These are phyloP conservation scores for Saccharomyces paradoxus DNA, from an alignment of 805 yeast species.

Conservation along the genomic window DNA sequence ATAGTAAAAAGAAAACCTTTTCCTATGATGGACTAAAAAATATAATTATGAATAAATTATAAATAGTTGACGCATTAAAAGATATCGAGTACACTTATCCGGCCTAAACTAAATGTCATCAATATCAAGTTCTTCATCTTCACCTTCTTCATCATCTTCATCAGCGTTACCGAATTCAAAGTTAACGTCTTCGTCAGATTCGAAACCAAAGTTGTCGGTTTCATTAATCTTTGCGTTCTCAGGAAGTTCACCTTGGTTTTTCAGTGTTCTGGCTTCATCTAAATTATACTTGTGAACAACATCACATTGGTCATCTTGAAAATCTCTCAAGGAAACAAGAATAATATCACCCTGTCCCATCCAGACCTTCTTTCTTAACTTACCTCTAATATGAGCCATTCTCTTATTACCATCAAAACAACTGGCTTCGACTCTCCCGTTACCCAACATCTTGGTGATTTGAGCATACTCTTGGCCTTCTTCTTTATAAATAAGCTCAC, in stretches of 20 bases:
- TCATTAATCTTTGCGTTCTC: slow-evolving; percentile 95
- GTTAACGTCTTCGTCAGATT: slow-evolving; percentile 94
- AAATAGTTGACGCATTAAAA: background rate
- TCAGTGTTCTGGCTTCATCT: slow-evolving; percentile 95
- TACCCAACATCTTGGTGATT: slow-evolving; percentile 96
- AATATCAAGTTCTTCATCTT: slow-evolving; percentile 63
- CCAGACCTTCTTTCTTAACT: slow-evolving; percentile 99
- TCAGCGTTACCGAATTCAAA: slow-evolving; percentile 95
- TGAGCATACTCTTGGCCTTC: slow-evolving; percentile 99
- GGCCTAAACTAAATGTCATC: slow-evolving; percentile 67
- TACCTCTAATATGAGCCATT: slow-evolving; percentile 97
- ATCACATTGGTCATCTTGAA: slow-evolving; percentile 97
- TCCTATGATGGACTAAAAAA: slow-evolving; percentile 1
- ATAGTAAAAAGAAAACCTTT: background rate
- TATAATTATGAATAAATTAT: background rate
- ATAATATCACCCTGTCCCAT: slow-evolving; percentile 98
- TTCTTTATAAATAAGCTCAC: slow-evolving; percentile 85
- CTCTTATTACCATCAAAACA: slow-evolving; percentile 93
- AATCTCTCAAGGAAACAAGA: slow-evolving; percentile 91
- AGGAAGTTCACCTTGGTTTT: slow-evolving; percentile 93
- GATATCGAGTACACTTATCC: slow-evolving; percentile 1
- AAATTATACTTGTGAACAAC: slow-evolving; percentile 94
- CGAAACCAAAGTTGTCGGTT: slow-evolving; percentile 94
- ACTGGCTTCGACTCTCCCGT: slow-evolving; percentile 89
- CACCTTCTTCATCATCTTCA: slow-evolving; percentile 65